Conservation (phyloP, 768 basidiomycete species). For the Cystobasidium onofrii region DNA sequence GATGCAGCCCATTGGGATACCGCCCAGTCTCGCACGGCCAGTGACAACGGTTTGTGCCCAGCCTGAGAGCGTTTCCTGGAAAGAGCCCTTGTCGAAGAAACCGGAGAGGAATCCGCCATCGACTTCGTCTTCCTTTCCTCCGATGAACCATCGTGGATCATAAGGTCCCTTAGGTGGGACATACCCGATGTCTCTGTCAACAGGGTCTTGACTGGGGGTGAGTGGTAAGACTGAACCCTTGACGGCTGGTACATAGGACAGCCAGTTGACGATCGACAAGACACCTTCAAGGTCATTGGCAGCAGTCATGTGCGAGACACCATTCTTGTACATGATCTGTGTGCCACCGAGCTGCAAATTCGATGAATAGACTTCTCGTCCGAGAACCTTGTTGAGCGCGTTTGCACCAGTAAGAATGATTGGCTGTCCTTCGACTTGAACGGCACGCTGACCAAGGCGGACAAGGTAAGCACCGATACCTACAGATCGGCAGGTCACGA, state of each 20-base stretch:
- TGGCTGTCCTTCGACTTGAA: slow-evolving; percentile 98
- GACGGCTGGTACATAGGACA: slow-evolving; percentile 81
- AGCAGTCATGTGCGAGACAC: slow-evolving; percentile 92
- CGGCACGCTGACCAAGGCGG: slow-evolving; percentile 90
- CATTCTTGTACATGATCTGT: slow-evolving; percentile 99
- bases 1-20: slow-evolving; percentile 95
- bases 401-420: slow-evolving; percentile 96
- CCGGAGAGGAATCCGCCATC: slow-evolving; percentile 66
- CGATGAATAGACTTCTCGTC: slow-evolving; percentile 96
- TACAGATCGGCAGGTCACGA: slow-evolving; percentile 96
- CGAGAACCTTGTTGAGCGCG: slow-evolving; percentile 96
- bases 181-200: slow-evolving; percentile 81
- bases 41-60: slow-evolving; percentile 98
- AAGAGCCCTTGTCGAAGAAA: slow-evolving; percentile 94
- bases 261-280: slow-evolving; percentile 83
- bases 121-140: slow-evolving; percentile 77
- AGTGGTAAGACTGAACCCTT: slow-evolving; percentile 74
- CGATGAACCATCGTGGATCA: slow-evolving; percentile 96
- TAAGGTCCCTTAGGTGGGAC: slow-evolving; percentile 86
- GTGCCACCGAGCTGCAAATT: slow-evolving; percentile 97
- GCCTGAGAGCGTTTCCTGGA: slow-evolving; percentile 96
- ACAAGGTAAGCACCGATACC: slow-evolving; percentile 99
- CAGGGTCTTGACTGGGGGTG: slow-evolving; percentile 58
- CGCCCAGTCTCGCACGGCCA: slow-evolving; percentile 89
- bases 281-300: slow-evolving; percentile 93